phyloP scores from a whole-genome alignment of 768 basidiomycete species.

The Pholiota conissans region DNA sequence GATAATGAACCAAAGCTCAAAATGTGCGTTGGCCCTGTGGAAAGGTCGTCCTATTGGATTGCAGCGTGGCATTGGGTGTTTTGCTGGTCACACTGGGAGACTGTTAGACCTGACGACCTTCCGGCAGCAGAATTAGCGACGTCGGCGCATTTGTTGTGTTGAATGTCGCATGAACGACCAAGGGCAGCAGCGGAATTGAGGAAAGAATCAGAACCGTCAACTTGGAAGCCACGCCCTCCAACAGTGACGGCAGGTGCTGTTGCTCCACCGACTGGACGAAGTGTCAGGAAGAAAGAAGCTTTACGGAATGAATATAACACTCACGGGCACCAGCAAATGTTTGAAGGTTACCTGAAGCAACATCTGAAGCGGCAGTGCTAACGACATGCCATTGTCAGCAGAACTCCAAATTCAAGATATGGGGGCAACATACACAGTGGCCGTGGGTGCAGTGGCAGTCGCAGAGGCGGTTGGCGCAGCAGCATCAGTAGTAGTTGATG shows the following conservation, averaged over 20 bases:
- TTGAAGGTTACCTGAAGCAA: slow-evolving; percentile 41
- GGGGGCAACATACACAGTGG: slow-evolving; percentile 8
- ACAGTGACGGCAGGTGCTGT: slow-evolving; percentile 42
- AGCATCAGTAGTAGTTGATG: slow-evolving; percentile 17
- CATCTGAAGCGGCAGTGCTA: slow-evolving; percentile 12
- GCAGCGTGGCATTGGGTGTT: slow-evolving; percentile 31
- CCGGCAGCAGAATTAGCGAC: slow-evolving; percentile 45
- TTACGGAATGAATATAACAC: slow-evolving; percentile 14
- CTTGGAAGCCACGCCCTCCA: slow-evolving; percentile 50
- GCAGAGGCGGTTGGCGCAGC: slow-evolving; percentile 9
- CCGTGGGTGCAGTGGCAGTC: slow-evolving; percentile 11
- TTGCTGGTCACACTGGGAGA: slow-evolving; percentile 39
- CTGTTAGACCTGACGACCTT: slow-evolving; percentile 35
- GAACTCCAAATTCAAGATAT: not conserved
- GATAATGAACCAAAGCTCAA: no score
- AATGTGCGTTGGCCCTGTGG: no score
- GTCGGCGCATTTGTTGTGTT: slow-evolving; percentile 57
- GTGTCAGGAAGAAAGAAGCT: not conserved
- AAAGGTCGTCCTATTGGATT: slow-evolving; percentile 14
- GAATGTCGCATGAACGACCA: slow-evolving; percentile 58
- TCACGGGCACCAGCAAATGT: slow-evolving; percentile 50
- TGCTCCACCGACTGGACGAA: slow-evolving; percentile 39
- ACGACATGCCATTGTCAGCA: not conserved
- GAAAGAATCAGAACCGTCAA: slow-evolving; percentile 45
- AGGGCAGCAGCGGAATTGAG: slow-evolving; percentile 48